Evolutionary conservation across 805 yeast species (phyloP).

Genomic region (Saccharomycopsis capsularis): DNA sequence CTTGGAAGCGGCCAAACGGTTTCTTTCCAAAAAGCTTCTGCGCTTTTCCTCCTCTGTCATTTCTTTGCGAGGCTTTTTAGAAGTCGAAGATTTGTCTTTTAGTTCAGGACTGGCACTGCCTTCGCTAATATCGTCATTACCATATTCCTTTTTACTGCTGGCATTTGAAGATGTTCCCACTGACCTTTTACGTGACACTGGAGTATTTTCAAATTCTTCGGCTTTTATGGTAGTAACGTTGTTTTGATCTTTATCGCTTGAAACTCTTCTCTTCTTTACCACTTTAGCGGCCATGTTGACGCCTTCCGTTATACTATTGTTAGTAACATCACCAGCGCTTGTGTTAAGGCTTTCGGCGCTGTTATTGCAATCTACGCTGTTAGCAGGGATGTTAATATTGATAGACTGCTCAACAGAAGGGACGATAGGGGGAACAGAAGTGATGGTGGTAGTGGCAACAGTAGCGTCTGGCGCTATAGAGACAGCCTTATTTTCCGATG

Average conservation of each 20-base stretch:
- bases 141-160: too few species aligned
- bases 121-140: background rate
- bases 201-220: too few species aligned
- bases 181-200: too few species aligned
- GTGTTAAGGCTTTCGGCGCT: background rate
- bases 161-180: too few species aligned
- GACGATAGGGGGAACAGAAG: background rate
- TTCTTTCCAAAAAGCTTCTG: conserved; percentile 74
- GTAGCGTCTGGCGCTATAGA: too few species aligned
- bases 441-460: background rate
- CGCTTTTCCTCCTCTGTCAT: conserved; percentile 70
- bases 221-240: too few species aligned
- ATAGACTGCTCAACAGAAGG: background rate
- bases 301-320: too few species aligned
- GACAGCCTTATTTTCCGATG: too few species aligned
- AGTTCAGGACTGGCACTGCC: conserved; percentile 5
- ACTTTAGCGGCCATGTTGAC: too few species aligned
- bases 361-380: too few species aligned
- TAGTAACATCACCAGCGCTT: background rate
- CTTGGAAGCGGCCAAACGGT: conserved; percentile 90
- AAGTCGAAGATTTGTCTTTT: too few species aligned
- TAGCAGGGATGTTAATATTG: background rate
- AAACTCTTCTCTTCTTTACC: background rate
- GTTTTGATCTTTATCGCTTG: background rate
- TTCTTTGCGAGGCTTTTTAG: conserved; percentile 40